Evolutionary conservation across 2,329 filamentous ascomycete genomes (phyloP).

Genomic region (Penicillium sp.): DNA sequence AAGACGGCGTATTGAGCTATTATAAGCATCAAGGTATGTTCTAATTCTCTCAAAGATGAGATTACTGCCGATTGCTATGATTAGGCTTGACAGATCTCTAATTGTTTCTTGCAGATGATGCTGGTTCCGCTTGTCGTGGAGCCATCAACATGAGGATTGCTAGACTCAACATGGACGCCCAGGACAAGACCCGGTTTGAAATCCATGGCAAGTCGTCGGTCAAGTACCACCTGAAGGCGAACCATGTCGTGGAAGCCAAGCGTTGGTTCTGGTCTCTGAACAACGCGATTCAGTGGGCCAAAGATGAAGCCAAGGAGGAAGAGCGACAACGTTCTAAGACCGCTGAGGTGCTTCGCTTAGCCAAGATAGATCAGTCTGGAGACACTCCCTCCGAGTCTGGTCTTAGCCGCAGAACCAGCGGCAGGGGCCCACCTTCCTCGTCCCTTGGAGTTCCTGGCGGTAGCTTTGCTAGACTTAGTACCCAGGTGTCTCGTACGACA

Average conservation of each 20-base stretch:
- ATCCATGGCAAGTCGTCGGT: slow-evolving; percentile 98
- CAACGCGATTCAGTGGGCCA: slow-evolving; percentile 97
- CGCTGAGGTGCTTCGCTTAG: slow-evolving; percentile 73
- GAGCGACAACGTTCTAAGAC: slow-evolving; percentile 72
- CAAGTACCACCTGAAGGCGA: slow-evolving; percentile 96
- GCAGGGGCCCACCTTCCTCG: slow-evolving; percentile 34
- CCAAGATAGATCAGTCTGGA: slow-evolving; percentile 70
- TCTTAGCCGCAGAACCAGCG: slow-evolving; percentile 32
- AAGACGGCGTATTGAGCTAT: slow-evolving; percentile 96
- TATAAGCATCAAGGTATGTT: slow-evolving; percentile 84
- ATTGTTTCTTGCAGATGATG: slow-evolving; percentile 63
- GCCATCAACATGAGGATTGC: slow-evolving; percentile 99
- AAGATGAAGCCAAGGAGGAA: slow-evolving; percentile 93
- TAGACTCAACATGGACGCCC: slow-evolving; percentile 88
- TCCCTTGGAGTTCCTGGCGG: slow-evolving; percentile 38
- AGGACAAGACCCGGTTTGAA: slow-evolving; percentile 97
- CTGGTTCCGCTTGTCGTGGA: slow-evolving; percentile 90
- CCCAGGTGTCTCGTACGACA: slow-evolving; percentile 48
- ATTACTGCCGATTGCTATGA: slow-evolving; percentile 15
- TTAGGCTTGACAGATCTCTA: not conserved
- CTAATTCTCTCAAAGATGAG: not conserved
- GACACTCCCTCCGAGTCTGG: slow-evolving; percentile 45
- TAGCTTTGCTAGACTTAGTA: slow-evolving; percentile 49
- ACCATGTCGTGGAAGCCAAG: slow-evolving; percentile 97
- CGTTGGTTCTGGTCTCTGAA: slow-evolving; percentile 99